Percentiles rank a stretch among this genome's conserved stretches.
phyloP scores from a whole-genome alignment of 306 rosid genomes.

The Castanopsis chinensis region DNA sequence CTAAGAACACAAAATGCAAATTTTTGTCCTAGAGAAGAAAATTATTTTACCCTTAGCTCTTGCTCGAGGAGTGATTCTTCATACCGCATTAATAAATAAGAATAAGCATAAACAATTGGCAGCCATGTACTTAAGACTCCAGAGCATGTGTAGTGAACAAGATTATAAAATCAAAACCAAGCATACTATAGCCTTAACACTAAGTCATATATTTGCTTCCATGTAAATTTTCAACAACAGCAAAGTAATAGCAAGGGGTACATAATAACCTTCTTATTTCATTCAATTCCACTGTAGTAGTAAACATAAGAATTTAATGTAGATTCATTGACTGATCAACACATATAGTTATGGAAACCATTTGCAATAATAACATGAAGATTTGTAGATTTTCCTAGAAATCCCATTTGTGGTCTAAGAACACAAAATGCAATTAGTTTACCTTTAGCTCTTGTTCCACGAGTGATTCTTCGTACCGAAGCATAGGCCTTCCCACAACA shows the following conservation, averaged over 20 bases:
- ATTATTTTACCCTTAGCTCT: constrained; percentile 55
- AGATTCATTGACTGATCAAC: background rate
- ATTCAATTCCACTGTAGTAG: background rate
- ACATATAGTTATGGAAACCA: background rate
- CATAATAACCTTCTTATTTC: background rate
- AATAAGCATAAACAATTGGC: background rate
- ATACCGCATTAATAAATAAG: constrained; percentile 51
- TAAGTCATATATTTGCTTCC: background rate
- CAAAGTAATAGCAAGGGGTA: background rate
- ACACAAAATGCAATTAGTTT: background rate
- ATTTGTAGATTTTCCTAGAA: background rate
- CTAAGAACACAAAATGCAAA: background rate
- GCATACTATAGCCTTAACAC: background rate
- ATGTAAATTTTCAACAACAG: background rate
- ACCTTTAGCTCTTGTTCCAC: constrained; percentile 88
- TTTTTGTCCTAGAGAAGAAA: too few species aligned
- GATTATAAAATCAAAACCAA: background rate
- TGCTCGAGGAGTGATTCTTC: constrained; percentile 93
- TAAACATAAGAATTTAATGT: background rate
- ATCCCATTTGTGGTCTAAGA: background rate
- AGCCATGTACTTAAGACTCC: background rate
- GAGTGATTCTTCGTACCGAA: constrained; percentile 95
- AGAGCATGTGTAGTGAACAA: background rate
- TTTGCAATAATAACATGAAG: background rate
- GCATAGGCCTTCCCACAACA: constrained; percentile 97